phyloP scores from a whole-genome alignment of 805 yeast genomes.

The Geotrichum ghanense region DNA sequence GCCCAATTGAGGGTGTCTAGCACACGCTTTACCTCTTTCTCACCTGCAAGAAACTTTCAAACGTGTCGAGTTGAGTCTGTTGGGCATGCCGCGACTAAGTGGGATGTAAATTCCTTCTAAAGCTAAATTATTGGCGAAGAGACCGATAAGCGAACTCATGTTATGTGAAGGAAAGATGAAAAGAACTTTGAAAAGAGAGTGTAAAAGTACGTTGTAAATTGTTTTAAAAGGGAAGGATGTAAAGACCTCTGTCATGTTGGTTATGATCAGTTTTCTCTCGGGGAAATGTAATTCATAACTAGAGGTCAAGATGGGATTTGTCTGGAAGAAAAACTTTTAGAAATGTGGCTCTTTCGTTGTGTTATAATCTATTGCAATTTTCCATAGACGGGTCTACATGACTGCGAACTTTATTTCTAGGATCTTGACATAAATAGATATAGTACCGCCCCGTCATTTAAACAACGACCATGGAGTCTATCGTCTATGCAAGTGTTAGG shows the following conservation, averaged over 20 bases:
- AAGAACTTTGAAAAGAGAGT: constrained; percentile 35
- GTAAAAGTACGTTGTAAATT: constrained; percentile 36
- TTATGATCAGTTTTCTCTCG: constrained; percentile 18
- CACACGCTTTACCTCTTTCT: constrained; percentile 28
- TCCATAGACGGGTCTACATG: constrained; percentile 18
- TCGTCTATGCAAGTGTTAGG: constrained; percentile 33
- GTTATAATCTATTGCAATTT: constrained; percentile 25
- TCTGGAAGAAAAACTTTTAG: constrained; percentile 26
- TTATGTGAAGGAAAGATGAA: constrained; percentile 37
- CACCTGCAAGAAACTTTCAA: constrained; percentile 24
- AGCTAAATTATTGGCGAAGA: constrained; percentile 37
- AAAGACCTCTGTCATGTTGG: constrained; percentile 29
- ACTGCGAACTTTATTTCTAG: constrained; percentile 28
- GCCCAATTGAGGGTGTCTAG: constrained; percentile 34
- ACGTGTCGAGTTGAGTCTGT: constrained; percentile 29
- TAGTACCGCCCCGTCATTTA: constrained; percentile 29
- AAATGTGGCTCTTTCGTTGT: constrained; percentile 26
- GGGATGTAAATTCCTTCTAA: constrained; percentile 33
- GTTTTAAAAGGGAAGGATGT: constrained; percentile 35
- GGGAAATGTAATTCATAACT: constrained; percentile 23
- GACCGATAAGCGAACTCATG: constrained; percentile 39
- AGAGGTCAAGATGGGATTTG: constrained; percentile 30
- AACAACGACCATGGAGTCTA: constrained; percentile 34
- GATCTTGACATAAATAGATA: constrained; percentile 30
- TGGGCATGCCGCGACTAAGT: constrained; percentile 34